Conservation (phyloP, 345 rosid species). For the Raphanus sativus region DNA sequence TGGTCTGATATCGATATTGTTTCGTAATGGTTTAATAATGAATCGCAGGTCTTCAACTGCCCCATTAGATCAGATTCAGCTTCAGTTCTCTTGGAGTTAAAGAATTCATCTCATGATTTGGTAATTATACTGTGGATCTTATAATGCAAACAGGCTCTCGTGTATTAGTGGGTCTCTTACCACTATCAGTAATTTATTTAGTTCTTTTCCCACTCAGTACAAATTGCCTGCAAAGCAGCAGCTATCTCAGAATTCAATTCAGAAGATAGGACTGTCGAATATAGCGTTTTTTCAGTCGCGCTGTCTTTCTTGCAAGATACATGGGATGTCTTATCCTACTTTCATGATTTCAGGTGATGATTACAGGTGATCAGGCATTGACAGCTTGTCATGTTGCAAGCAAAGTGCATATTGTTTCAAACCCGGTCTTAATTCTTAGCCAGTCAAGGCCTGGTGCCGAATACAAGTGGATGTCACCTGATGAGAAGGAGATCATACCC, state of each 20-base stretch:
- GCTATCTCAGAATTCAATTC: background rate
- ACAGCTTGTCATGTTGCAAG: conserved; percentile 1
- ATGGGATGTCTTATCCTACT: conserved; percentile 15
- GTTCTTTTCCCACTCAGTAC: background rate
- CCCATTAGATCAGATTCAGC: conserved; percentile 98
- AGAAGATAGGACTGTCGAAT: background rate
- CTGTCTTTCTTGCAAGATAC: background rate
- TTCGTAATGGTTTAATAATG: conserved; percentile 21
- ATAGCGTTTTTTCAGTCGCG: background rate
- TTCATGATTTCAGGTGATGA: conserved; percentile 73
- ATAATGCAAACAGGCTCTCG: background rate
- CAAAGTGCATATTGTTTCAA: conserved; percentile 75
- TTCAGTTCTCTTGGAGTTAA: conserved; percentile 69
- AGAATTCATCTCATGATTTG: conserved; percentile 94
- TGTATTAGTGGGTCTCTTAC: background rate
- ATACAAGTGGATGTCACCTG: conserved; percentile 58
- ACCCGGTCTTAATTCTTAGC: conserved; percentile 76
- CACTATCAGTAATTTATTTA: background rate
- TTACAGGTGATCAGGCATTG: conserved; percentile 76
- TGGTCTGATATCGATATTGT: conserved; percentile 20
- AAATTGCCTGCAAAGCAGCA: conserved; percentile 14
- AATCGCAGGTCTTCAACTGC: conserved; percentile 89
- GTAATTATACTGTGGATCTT: conserved; percentile 44
- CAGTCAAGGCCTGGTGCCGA: conserved; percentile 45
- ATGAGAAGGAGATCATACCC: conserved; percentile 50